A percentile compares a stretch with the other conserved stretches of the same genome.
phyloP scores from a whole-genome alignment of 139 green algal species.

The Dunaliella primolecta region DNA sequence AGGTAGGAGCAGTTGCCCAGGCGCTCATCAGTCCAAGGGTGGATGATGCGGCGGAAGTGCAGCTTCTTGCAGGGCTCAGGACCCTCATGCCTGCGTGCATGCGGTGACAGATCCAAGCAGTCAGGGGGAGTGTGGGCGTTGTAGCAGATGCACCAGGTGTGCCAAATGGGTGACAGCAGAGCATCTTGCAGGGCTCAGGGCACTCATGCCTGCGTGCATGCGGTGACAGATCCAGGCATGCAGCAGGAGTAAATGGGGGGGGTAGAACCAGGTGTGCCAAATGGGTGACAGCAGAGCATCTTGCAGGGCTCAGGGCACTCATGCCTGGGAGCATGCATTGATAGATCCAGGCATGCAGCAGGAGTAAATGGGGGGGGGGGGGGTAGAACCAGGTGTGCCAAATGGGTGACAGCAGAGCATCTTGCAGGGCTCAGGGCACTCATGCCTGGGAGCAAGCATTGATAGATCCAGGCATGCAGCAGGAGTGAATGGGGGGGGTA shows the following conservation, averaged over 20 bases:
- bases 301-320: constrained; percentile 36
- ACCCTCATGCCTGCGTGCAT: too few relatives aligned
- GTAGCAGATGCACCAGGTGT: constrained; percentile 18
- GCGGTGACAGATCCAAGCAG: too few relatives aligned
- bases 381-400: constrained; percentile 5
- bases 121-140: too few relatives aligned
- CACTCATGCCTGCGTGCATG: not conserved
- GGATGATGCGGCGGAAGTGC: constrained; percentile 56
- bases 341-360: too few relatives aligned
- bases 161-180: not conserved
- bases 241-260: too few relatives aligned
- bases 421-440: not conserved
- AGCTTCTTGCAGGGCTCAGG: constrained; percentile 35
- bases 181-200: not conserved
- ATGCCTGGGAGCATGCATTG: too few relatives aligned
- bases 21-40: constrained; percentile 65
- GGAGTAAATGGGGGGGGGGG: constrained; percentile 18
- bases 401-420: not conserved
- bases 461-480: not conserved
- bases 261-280: too few relatives aligned
- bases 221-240: not conserved
- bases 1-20: constrained; percentile 86
- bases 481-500: too few relatives aligned
- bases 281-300: constrained; percentile 38
- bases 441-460: not conserved